Percentiles rank a stretch among this genome's conserved stretches.
These are phyloP conservation scores for Lactarius deliciosus DNA, from an alignment of 768 basidiomycete genomes.

Conservation along the genomic window DNA sequence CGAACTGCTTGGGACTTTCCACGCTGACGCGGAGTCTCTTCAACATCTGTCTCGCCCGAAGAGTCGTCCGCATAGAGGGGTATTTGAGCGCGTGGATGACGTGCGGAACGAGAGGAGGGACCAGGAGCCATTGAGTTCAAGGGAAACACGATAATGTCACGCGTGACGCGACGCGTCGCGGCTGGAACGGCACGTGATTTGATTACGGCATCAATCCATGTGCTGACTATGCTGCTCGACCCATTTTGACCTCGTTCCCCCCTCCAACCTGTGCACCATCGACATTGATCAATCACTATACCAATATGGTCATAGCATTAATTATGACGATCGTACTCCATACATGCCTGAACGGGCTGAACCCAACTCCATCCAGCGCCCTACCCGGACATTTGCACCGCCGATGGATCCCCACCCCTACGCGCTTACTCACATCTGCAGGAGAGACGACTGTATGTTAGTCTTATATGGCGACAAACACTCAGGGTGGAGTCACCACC, in stretches of 20 bases:
- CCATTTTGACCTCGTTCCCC: neutral
- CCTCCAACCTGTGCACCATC: constrained; percentile 11
- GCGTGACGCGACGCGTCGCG: constrained; percentile 30
- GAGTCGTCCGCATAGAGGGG: constrained; percentile 27
- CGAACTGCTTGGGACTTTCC: constrained; percentile 19
- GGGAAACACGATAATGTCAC: constrained; percentile 23
- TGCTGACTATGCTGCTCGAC: neutral
- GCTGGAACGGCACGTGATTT: constrained; percentile 12
- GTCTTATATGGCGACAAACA: constrained; percentile 10
- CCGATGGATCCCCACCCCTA: neutral
- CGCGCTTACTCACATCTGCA: neutral
- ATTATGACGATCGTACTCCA: constrained; percentile 10
- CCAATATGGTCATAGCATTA: constrained; percentile 2
- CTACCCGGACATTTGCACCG: neutral
- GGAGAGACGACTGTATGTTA: constrained; percentile 11
- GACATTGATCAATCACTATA: constrained; percentile 6
- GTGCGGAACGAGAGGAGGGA: constrained; percentile 20
- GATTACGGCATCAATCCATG: no score
- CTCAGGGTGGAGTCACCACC: neutral
- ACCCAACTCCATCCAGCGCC: neutral
- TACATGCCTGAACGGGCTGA: no score
- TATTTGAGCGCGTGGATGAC: constrained; percentile 19
- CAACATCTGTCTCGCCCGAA: constrained; percentile 37
- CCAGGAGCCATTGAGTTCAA: constrained; percentile 15
- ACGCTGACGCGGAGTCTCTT: constrained; percentile 32